Conservation (phyloP, 192 early-diverging fungal species). For the Diversispora eburnea region DNA sequence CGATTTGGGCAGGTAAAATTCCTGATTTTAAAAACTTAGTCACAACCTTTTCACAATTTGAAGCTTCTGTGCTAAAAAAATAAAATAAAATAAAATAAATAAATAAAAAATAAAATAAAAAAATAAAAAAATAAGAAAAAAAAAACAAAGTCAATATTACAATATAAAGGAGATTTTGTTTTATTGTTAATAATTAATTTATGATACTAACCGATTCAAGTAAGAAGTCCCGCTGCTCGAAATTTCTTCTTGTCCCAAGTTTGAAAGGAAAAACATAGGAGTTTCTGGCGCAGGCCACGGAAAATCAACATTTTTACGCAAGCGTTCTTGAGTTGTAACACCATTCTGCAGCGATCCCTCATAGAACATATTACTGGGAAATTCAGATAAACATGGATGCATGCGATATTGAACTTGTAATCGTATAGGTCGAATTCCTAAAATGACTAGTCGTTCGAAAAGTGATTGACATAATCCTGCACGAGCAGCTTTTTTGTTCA, state of each 20-base stretch:
- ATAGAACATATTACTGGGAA: conserved; percentile 99
- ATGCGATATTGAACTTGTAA: conserved; percentile 99
- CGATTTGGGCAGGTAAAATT: conserved; percentile 86
- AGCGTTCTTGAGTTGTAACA: conserved; percentile 86
- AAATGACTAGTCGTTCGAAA: conserved; percentile 92
- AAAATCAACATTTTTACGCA: conserved; percentile 85
- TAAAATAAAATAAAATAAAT: background rate
- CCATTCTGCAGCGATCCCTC: conserved; percentile 98
- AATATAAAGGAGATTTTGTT: no score
- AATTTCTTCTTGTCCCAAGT: conserved; percentile 94
- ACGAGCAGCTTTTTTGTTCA: conserved; percentile 93
- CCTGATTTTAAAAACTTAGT: conserved; percentile 89
- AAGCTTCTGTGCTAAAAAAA: conserved; percentile 70
- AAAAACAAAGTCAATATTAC: background rate
- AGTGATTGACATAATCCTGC: conserved; percentile 94
- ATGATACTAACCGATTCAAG: conserved; percentile 67
- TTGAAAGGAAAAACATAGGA: conserved; percentile 94
- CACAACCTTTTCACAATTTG: conserved; percentile 95
- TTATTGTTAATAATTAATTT: background rate
- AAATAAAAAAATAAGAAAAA: no score
- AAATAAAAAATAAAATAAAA: conserved; percentile 1
- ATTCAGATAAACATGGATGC: conserved; percentile 98
- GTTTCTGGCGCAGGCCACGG: conserved; percentile 93
- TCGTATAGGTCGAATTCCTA: conserved; percentile 89
- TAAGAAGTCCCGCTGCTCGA: conserved; percentile 96